Percentiles rank a stretch among this genome's conserved stretches.
Evolutionary conservation across 371 early-diverging fungal species (phyloP).

Genomic region (Mucor irregularis): DNA sequence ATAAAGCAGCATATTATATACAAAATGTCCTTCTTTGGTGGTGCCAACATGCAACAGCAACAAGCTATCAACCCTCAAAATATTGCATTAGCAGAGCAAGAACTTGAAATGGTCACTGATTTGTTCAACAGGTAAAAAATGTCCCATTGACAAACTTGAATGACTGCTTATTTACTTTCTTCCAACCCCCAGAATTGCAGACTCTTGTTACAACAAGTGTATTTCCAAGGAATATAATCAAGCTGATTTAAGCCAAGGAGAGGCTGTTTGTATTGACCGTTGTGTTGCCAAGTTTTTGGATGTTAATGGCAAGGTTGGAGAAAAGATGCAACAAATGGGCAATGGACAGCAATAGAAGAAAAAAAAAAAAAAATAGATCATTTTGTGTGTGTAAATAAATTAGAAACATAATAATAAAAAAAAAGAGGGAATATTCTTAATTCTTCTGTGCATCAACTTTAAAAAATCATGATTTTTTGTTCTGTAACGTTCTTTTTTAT

Average conservation of each 20-base stretch:
- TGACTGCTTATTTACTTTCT: background rate
- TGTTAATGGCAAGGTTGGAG: slow-evolving; percentile 75
- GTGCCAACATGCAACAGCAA: slow-evolving; percentile 35
- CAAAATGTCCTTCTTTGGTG: slow-evolving; percentile 54
- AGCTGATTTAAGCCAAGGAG: slow-evolving; percentile 86
- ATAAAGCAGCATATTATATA: background rate
- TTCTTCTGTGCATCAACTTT: too few relatives aligned
- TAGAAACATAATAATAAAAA: too few relatives aligned
- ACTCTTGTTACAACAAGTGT: slow-evolving; percentile 87
- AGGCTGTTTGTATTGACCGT: slow-evolving; percentile 91
- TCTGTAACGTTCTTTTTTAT: slow-evolving; percentile 5
- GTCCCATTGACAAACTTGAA: background rate
- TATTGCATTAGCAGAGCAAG: slow-evolving; percentile 83
- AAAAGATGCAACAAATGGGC: slow-evolving; percentile 61
- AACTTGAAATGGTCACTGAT: slow-evolving; percentile 83
- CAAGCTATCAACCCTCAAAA: slow-evolving; percentile 71
- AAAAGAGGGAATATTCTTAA: too few relatives aligned
- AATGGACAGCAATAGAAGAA: slow-evolving; percentile 16
- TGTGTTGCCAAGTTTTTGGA: slow-evolving; percentile 86
- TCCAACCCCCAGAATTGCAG: slow-evolving; percentile 61
- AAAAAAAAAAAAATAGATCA: too few relatives aligned
- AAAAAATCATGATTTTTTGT: too few relatives aligned
- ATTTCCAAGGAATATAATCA: slow-evolving; percentile 68
- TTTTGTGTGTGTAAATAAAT: too few relatives aligned
- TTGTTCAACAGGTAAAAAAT: slow-evolving; percentile 72